A percentile compares a stretch with the other conserved stretches of the same genome.
phyloP scores from a whole-genome alignment of 352 stramenopile genomes.

The Phytophthora podocarpi region DNA sequence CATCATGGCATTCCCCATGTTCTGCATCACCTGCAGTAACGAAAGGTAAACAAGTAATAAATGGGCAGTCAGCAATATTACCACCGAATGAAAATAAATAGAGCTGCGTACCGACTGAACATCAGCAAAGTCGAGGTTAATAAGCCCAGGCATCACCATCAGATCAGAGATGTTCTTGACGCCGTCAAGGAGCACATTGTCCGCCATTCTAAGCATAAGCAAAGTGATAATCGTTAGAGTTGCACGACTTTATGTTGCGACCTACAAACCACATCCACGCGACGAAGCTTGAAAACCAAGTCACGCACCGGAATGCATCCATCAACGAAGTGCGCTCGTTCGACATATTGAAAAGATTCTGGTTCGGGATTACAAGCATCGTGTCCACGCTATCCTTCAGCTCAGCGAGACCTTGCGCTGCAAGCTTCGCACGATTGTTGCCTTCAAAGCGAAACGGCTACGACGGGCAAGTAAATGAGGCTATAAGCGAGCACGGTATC shows the following conservation, averaged over 20 bases:
- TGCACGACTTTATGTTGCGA: not conserved
- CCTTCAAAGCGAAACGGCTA: conserved; percentile 88
- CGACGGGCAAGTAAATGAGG: not conserved
- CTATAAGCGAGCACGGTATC: conserved; percentile 1
- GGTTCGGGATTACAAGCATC: conserved; percentile 90
- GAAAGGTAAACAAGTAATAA: not conserved
- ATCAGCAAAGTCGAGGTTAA: conserved; percentile 90
- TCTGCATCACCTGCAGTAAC: conserved; percentile 73
- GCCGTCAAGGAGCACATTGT: conserved; percentile 85
- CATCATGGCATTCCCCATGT: conserved; percentile 91
- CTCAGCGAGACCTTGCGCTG: conserved; percentile 73
- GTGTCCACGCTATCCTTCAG: conserved; percentile 88
- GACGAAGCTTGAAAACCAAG: not conserved
- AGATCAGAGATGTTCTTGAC: conserved; percentile 91
- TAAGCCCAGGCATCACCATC: conserved; percentile 89
- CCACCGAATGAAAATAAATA: not conserved
- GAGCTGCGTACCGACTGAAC: conserved; percentile 69
- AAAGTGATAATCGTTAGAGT: not conserved
- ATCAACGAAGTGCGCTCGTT: conserved; percentile 87
- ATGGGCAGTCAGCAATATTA: not conserved
- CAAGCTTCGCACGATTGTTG: conserved; percentile 81
- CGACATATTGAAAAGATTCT: conserved; percentile 91
- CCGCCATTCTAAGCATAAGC: conserved; percentile 56
- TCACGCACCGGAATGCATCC: conserved; percentile 78
- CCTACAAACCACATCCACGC: too few relatives aligned